Percentiles rank a stretch among this genome's conserved stretches.
These are phyloP conservation scores for Solanum pennellii DNA, from an alignment of 257 asterid genomes.

Conservation along the genomic window DNA sequence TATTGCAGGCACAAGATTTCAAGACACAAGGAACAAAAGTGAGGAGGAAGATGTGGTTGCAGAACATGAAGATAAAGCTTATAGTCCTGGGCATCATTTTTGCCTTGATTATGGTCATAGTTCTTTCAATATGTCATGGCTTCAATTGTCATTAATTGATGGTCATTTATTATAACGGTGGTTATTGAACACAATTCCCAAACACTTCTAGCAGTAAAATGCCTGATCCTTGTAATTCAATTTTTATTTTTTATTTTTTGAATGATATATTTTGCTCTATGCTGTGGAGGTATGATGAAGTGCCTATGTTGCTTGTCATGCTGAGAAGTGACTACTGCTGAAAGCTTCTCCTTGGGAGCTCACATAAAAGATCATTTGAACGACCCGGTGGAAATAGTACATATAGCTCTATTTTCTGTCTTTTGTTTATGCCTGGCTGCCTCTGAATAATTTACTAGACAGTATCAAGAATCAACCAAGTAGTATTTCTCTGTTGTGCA, in stretches of 20 bases:
- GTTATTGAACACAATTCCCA: constrained; percentile 13
- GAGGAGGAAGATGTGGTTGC: constrained; percentile 93
- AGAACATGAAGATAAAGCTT: constrained; percentile 92
- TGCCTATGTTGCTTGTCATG: constrained; percentile 43
- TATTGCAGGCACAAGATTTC: constrained; percentile 80
- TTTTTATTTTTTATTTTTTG: not conserved
- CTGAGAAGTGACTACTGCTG: not conserved
- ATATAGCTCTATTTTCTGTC: not conserved
- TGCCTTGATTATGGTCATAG: constrained; percentile 80
- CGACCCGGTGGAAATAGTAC: not conserved
- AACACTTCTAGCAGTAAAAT: constrained; percentile 7
- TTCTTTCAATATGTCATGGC: constrained; percentile 70
- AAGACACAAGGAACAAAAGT: constrained; percentile 85
- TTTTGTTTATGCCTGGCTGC: not conserved
- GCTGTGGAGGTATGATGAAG: constrained; percentile 11
- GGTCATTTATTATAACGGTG: not conserved
- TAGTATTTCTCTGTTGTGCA: not conserved
- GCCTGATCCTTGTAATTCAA: constrained; percentile 13
- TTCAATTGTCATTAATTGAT: constrained; percentile 41
- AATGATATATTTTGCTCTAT: constrained; percentile 8
- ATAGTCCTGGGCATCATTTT: constrained; percentile 77
- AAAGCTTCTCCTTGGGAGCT: not conserved
- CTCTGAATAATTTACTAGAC: not conserved
- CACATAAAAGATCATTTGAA: not conserved
- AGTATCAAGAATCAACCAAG: not conserved